phyloP scores from a whole-genome alignment of 345 rosid species.

The Eutrema yunnanense region DNA sequence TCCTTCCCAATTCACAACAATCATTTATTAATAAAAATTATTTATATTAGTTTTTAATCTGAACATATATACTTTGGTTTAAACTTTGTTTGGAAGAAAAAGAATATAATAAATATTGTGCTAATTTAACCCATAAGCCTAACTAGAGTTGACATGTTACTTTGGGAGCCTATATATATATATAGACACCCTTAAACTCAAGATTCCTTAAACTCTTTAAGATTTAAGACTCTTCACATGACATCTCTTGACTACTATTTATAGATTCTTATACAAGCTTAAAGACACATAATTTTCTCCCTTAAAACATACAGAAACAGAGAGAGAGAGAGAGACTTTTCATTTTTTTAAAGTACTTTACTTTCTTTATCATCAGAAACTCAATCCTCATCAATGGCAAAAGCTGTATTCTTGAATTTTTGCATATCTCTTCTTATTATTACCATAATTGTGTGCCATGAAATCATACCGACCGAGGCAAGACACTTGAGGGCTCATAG shows the following conservation, averaged over 20 bases:
- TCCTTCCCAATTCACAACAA: not conserved
- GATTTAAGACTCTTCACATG: not conserved
- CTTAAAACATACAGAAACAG: not conserved
- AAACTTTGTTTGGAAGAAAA: not conserved
- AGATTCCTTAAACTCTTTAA: conserved; percentile 1
- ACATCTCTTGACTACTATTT: conserved; percentile 15
- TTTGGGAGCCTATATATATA: conserved; percentile 18
- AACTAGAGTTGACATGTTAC: not conserved
- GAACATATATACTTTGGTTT: not conserved
- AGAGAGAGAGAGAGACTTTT: not conserved
- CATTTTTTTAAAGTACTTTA: not conserved
- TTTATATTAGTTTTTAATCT: not conserved
- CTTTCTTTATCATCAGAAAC: not conserved
- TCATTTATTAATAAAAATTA: not conserved
- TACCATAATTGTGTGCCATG: conserved; percentile 28
- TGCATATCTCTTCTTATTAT: conserved; percentile 22
- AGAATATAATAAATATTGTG: not conserved
- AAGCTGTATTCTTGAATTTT: not conserved
- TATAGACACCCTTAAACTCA: conserved; percentile 10
- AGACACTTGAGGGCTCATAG: conserved; percentile 26
- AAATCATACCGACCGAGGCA: conserved; percentile 29
- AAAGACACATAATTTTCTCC: not conserved
- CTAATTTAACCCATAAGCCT: not conserved
- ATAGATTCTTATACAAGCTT: conserved; percentile 2
- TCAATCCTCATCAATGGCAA: conserved; percentile 27